phyloP scores from a whole-genome alignment of 2,329 filamentous ascomycete genomes.

The Domatiomyces globalis region DNA sequence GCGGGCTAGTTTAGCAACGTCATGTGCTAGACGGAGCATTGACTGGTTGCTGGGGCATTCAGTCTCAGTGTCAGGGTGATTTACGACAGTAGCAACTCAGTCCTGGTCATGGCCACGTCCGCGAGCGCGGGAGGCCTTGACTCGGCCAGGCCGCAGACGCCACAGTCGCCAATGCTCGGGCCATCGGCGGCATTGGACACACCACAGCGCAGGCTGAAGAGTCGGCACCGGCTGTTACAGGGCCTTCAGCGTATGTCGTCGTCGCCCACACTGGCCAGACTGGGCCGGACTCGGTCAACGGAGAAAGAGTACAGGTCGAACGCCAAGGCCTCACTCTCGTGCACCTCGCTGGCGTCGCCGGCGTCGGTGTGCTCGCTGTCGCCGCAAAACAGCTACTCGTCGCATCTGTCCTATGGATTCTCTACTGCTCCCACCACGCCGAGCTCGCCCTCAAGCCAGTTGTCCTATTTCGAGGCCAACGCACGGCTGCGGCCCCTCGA shows the following conservation, averaged over 20 bases:
- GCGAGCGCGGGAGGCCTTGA: background rate
- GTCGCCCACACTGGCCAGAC: conserved; percentile 53
- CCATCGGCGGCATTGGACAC: background rate
- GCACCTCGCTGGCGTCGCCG: conserved; percentile 45
- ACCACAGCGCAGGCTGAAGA: conserved; percentile 46
- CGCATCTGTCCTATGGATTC: conserved; percentile 42
- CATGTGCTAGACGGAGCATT: background rate
- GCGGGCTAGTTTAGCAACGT: background rate
- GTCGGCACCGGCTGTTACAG: conserved; percentile 55
- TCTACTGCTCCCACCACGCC: conserved; percentile 43
- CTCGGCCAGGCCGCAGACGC: too few species aligned
- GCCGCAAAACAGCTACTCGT: conserved; percentile 35
- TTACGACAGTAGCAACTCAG: too few species aligned
- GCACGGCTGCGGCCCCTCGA: conserved; percentile 41
- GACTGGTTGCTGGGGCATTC: background rate
- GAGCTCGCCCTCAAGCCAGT: conserved; percentile 32
- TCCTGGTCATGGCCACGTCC: conserved; percentile 16
- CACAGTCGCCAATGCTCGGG: conserved; percentile 18
- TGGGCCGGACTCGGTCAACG: conserved; percentile 50
- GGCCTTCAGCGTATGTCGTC: conserved; percentile 71
- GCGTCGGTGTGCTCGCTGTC: conserved; percentile 40
- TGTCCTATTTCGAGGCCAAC: conserved; percentile 38
- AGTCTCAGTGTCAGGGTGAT: too few species aligned
- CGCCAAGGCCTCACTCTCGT: conserved; percentile 50
- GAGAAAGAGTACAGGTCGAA: conserved; percentile 45